phyloP scores from a whole-genome alignment of 192 early-diverging fungal species.

The Backusella circina region DNA sequence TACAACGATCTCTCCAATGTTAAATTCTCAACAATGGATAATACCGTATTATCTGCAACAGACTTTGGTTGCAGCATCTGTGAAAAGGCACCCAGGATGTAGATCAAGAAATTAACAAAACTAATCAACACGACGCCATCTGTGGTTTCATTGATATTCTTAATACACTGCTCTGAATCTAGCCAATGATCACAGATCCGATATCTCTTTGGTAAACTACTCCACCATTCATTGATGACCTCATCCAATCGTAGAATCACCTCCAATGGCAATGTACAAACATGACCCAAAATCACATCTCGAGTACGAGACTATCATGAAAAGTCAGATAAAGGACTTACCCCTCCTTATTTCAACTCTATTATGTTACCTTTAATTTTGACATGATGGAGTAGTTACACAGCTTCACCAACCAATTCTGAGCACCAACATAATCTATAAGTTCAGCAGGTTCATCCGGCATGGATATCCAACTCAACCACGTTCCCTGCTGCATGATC shows the following conservation, averaged over 20 bases:
- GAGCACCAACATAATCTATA: neutral
- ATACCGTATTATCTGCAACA: neutral
- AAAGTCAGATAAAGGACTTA: neutral
- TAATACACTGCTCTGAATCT: neutral
- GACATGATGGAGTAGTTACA: neutral
- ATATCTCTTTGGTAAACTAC: neutral
- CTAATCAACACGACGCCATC: neutral
- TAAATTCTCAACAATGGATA: neutral
- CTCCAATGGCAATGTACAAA: neutral
- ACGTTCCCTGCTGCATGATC: neutral
- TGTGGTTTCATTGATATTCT: neutral
- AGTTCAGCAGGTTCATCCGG: neutral
- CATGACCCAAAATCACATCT: neutral
- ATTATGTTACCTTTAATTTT: neutral
- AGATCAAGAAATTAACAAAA: neutral
- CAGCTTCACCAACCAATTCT: neutral
- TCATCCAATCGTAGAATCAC: neutral
- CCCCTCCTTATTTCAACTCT: too few relatives aligned
- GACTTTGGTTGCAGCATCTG: neutral
- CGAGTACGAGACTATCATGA: neutral
- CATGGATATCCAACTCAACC: neutral
- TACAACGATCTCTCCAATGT: neutral
- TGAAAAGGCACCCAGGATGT: neutral
- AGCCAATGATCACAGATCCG: neutral
- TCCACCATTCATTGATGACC: neutral